These are phyloP conservation scores for Barbatosphaeria neglecta DNA, from an alignment of 495 filamentous ascomycete genomes.

Conservation along the genomic window DNA sequence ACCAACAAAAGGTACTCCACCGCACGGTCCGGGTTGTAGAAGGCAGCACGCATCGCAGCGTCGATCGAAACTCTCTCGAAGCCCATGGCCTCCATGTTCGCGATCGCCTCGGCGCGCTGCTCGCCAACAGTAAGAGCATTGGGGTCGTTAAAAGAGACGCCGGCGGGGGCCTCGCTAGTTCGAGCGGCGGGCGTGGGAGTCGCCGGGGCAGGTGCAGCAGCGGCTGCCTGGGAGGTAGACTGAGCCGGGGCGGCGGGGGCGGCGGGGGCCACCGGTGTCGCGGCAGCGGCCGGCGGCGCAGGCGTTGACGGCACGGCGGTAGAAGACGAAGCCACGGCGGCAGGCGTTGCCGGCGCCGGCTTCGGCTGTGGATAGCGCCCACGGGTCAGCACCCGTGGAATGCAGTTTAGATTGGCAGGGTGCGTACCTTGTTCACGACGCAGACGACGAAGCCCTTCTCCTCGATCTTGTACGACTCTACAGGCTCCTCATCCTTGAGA, in stretches of 20 bases:
- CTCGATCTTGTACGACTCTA: conserved; percentile 93
- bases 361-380: conserved; percentile 16
- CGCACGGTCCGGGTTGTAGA: conserved; percentile 91
- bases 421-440: conserved; percentile 80
- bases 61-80: conserved; percentile 80
- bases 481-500: conserved; percentile 88
- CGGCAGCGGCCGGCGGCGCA: conserved; percentile 51
- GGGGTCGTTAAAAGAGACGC: conserved; percentile 40
- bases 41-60: conserved; percentile 88
- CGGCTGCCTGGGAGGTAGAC: conserved; percentile 18
- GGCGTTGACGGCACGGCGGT: conserved; percentile 34
- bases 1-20: conserved; percentile 91
- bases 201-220: conserved; percentile 59
- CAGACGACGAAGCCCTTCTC: conserved; percentile 99
- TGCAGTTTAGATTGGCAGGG: neutral
- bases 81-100: conserved; percentile 96
- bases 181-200: conserved; percentile 44
- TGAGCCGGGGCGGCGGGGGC: conserved; percentile 47
- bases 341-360: conserved; percentile 43
- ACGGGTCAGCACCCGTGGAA: neutral
- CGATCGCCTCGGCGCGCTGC: conserved; percentile 71
- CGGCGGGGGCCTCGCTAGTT: conserved; percentile 26
- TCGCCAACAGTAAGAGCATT: conserved; percentile 75
- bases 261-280: conserved; percentile 45
- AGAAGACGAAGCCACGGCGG: conserved; percentile 37